Conservation (phyloP, 768 basidiomycete species). For the Termitomyces eurrhizus region DNA sequence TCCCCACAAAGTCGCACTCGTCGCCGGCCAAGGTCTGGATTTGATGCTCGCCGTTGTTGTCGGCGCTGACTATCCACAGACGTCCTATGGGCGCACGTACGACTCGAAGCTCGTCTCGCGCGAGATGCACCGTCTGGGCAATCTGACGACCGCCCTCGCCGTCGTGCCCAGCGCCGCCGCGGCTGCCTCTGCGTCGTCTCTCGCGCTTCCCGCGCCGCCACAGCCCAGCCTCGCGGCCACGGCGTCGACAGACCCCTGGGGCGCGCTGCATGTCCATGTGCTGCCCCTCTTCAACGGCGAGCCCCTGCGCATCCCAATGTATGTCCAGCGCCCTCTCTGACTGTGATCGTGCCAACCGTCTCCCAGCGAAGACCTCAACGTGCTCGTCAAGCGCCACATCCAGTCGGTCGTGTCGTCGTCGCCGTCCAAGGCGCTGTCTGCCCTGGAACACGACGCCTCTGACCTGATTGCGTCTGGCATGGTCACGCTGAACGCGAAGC, state of each 20-base stretch:
- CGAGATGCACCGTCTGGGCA: slow-evolving; percentile 83
- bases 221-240: slow-evolving; percentile 36
- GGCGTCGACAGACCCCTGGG: slow-evolving; percentile 71
- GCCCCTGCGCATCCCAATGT: slow-evolving; percentile 82
- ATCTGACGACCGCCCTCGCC: slow-evolving; percentile 48
- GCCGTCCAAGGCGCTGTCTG: slow-evolving; percentile 68
- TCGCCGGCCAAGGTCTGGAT: slow-evolving; percentile 47
- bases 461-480: slow-evolving; percentile 87
- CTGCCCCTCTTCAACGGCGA: slow-evolving; percentile 92
- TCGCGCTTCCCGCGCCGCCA: slow-evolving; percentile 38
- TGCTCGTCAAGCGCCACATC: slow-evolving; percentile 77
- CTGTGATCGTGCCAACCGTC: background rate
- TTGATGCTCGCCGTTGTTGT: background rate
- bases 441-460: slow-evolving; percentile 72
- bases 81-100: slow-evolving; percentile 68
- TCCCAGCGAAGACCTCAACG: slow-evolving; percentile 81
- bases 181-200: slow-evolving; percentile 46
- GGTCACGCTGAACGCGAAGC: slow-evolving; percentile 87
- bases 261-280: slow-evolving; percentile 78
- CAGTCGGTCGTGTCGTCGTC: slow-evolving; percentile 66
- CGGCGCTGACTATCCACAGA: slow-evolving; percentile 21
- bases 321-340: slow-evolving; percentile 20
- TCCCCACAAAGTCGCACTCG: slow-evolving; percentile 36
- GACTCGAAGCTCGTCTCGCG: slow-evolving; percentile 77
- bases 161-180: slow-evolving; percentile 42